Evolutionary conservation across 1,284 basidiomycete species (phyloP), one percentile per base, ranked within the genome.

Genomic region (Wallemia hederae): DNA sequence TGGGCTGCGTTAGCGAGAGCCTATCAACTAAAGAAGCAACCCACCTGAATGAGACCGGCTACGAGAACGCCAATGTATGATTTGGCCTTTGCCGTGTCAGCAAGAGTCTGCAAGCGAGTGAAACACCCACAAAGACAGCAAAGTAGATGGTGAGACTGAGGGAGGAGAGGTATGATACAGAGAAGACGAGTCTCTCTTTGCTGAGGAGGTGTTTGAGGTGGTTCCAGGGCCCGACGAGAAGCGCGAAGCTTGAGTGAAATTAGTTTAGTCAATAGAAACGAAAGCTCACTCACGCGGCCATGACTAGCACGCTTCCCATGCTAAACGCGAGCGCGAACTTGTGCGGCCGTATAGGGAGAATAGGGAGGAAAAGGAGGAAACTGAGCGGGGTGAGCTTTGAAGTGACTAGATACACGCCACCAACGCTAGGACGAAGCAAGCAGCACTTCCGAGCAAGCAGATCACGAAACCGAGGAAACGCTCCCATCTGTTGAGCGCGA

Each of bases 401-500:
- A 33, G 7, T 9, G 19, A 9, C 31, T 19, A 33, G 31, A 33
- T 33, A 33, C 9, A 33, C 19, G 19, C 31, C 19, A 33, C 31
- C 9, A 98, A 98, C 17, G 89, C 81, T 60, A 98, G 83, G 63
- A 88, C 81, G 76, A 99, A 98, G 73, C 92, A 98, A 1, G 91
- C 84, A 39, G 80, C 81, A 2, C 90, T 90, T 11, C 92, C 92
- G 22, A 85, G 73, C 58, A 92, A 74, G 69, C 91, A 97, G 26
- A 80, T 84, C 60, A 87, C 78, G 70, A 99, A 99, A n/a, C 89
- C 92, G 7, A 97, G 73, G 65, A 98, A 76, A 66, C 82, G 77
- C 69, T 90, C 86, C 87, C 87, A 90, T 70, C 85, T 76, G 55
- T 83, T 87, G 59, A 96, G 72, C 29, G 90, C 88, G 72, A 92